Evolutionary conservation across 139 green algal genomes (phyloP).

Genomic region (Chlamydomonas asymmetrica): DNA sequence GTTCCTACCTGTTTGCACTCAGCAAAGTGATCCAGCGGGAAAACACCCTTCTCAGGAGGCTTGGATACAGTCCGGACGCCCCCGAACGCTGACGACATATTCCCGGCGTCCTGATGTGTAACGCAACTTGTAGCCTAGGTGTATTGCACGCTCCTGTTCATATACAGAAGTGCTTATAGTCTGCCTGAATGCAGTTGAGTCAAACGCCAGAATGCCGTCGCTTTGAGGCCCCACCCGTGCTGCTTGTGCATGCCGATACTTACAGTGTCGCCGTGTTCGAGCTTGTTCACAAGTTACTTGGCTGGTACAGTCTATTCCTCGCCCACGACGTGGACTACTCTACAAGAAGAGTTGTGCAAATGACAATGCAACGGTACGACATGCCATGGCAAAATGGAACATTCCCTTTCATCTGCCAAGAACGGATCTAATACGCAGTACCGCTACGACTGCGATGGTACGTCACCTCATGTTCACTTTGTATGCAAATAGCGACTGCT

Average conservation of each 20-base stretch:
- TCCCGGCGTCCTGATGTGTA: background rate
- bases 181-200: background rate
- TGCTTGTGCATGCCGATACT: background rate
- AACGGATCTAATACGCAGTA: too few species aligned
- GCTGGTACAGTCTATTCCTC: too few species aligned
- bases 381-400: too few species aligned
- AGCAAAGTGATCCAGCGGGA: conserved; percentile 94
- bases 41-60: conserved; percentile 95
- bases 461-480: too few species aligned
- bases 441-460: too few species aligned
- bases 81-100: conserved; percentile 55
- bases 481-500: too few species aligned
- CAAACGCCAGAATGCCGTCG: background rate
- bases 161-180: background rate
- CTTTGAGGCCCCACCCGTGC: background rate
- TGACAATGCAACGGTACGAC: too few species aligned
- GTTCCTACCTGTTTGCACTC: conserved; percentile 83
- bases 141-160: background rate
- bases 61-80: conserved; percentile 58
- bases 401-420: too few species aligned
- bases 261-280: too few species aligned
- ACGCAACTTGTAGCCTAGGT: background rate
- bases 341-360: too few species aligned
- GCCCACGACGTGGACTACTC: too few species aligned
- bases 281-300: too few species aligned